Base-by-base conservation (phyloP, 177 flowering plant species). In the Tripterygium wilfordii region DNA sequence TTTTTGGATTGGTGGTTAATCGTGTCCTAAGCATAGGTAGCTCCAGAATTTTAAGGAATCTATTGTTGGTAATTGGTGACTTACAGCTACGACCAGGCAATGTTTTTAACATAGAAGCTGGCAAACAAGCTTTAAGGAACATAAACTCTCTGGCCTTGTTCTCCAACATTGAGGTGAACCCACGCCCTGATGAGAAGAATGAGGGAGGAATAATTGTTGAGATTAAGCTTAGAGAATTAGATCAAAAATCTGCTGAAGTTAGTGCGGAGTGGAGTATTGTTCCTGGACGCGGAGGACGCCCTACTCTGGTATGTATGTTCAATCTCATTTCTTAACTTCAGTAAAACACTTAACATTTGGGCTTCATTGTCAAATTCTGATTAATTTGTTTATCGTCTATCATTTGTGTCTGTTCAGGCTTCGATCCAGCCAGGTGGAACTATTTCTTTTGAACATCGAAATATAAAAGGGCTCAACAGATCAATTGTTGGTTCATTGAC, bases 221-320 rank as follows among this genome's bases (percentile, higher is more conserved):
- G 69, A 77, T 94, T 25, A 94, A 94, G 79, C 90, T 94, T 18
- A 94, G 90, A 63, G 99, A 94, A 57, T 74, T 87, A 33, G 99
- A 94, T 45, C 99, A 87, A 47, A 83, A 87, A 66, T 72, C 88
- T 2, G 95, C 96, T 63, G 99, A 94, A 78, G 88, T 94, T 53
- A 87, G 91, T 54, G 78, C 96, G 6, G 99, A 94, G 51, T 94
- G 99, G 99, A 94, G 95, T 57, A 88, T 94, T 38, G 99, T 94
- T 20, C 99, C 97, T 35, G 96, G 95, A 16, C 95, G 94, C 29
- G 82, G 86, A 51, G 99, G 97, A 18, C 78, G 86, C 22, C 99
- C 99, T 21, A 87, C 99, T 36, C 56, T 94, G 83, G 99, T 94
- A 78, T 43, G 36, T 49, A 20, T 33, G 22, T 50, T 20, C 3